Base-by-base conservation (phyloP, 2,329 filamentous ascomycete genomes). In the Ilyonectria destructans region DNA sequence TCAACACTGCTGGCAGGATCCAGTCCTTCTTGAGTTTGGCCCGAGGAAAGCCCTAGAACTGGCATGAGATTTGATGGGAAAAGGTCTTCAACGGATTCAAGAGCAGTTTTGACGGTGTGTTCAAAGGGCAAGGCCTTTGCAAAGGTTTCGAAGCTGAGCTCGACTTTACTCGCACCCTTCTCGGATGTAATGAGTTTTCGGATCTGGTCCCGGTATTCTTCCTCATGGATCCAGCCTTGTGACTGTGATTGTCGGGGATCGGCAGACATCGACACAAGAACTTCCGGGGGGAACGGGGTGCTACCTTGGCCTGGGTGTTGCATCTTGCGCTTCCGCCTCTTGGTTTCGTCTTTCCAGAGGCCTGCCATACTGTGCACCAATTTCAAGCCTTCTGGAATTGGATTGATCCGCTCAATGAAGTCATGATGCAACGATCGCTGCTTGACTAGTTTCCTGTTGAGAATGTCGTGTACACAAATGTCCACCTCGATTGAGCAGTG, bases 321-420 rank as follows among this genome's bases (percentile, higher is more conserved):
- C 88, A 96, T 91, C 52, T 88, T 89, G 55, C 88, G 86, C 80
- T 93, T 96, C 35, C 95, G 89, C 51, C 95, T 89, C 66, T 90
- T 90, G 0, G 92, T 94, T 80, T 98, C 96, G 74, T 97, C 94
- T 77, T 91, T 91, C 96, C 96, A 99, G 3, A 99, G 82, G 1
- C 93, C 93, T 62, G 94, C 95, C 93, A 99, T 96, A 71, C 96
- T 99, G 77, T 94, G 91, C 6, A 99, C 95, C 12, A 97, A 86
- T 77, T 97, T 97, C 77, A 95, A 85, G 71, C 93, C 90, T 0
- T 86, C 80, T 0, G 89, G 84, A 21, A 92, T 80, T 3, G 93
- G 91, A 40, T 87, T 84, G 12, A 90, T 80, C 13, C 89, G 87
- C 79, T 98, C 96, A 23, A 91, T 84, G 74, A 99, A 97, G 76